Percentiles rank a stretch among this genome's conserved stretches.
phyloP scores from a whole-genome alignment of 352 stramenopile species.

The Phytophthora agathidicida region DNA sequence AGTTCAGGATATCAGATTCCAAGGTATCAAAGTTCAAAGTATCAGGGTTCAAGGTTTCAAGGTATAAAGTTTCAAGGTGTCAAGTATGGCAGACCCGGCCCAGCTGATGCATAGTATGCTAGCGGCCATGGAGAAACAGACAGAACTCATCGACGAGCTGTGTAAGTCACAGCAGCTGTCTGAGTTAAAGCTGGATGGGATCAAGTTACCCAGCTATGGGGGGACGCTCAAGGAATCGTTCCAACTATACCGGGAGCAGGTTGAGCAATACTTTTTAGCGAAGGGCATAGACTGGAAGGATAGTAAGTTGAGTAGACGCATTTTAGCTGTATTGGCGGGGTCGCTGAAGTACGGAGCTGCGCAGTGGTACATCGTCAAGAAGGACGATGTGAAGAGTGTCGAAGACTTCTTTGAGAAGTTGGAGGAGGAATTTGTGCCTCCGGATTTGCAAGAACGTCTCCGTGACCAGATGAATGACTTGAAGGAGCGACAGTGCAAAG shows the following conservation, averaged over 20 bases:
- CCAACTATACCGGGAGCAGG: background rate
- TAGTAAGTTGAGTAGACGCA: conserved; percentile 1
- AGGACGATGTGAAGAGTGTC: conserved; percentile 10
- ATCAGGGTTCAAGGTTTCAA: background rate
- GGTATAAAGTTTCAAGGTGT: background rate
- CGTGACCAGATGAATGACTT: conserved; percentile 11
- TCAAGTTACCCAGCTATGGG: conserved; percentile 2
- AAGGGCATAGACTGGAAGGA: conserved; percentile 14
- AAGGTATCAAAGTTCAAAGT: background rate
- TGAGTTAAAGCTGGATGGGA: conserved; percentile 1
- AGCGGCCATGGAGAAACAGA: background rate
- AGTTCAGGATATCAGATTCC: too few species aligned
- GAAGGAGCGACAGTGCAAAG: conserved; percentile 8
- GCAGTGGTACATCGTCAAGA: conserved; percentile 20
- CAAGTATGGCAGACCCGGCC: background rate
- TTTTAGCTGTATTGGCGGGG: background rate
- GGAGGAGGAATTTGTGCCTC: conserved; percentile 12
- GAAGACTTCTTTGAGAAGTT: conserved; percentile 16
- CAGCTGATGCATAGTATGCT: conserved; percentile 7
- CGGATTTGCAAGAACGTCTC: conserved; percentile 15
- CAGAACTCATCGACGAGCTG: conserved; percentile 4
- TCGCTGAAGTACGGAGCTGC: conserved; percentile 14
- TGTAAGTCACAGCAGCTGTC: too few species aligned
- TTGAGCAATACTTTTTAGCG: conserved; percentile 16
- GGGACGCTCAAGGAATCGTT: conserved; percentile 4